A percentile compares a stretch with the other conserved stretches of the same genome.
Evolutionary conservation across 352 stramenopile genomes (phyloP).

Genomic region (Globisporangium iwayamae): DNA sequence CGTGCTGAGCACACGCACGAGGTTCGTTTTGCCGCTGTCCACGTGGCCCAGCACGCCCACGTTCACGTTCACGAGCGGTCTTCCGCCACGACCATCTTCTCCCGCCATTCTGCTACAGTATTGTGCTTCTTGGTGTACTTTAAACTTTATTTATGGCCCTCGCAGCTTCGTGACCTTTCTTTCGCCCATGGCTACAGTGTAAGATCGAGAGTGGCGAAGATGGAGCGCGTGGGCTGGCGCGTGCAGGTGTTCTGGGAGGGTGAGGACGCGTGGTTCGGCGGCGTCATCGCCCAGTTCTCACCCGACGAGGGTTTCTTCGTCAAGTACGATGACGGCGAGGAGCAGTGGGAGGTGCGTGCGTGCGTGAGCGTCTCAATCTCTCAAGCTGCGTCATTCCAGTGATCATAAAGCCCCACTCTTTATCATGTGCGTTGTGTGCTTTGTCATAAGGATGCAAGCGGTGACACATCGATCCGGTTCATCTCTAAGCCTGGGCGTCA

Average conservation of each 20-base stretch:
- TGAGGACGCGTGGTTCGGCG: constrained; percentile 65
- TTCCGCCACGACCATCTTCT: not conserved
- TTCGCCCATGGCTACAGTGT: not conserved
- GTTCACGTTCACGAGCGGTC: constrained; percentile 90
- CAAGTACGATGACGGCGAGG: constrained; percentile 71
- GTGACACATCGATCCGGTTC: constrained; percentile 23
- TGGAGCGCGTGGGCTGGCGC: constrained; percentile 32
- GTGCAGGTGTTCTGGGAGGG: constrained; percentile 72
- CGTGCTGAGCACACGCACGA: constrained; percentile 96
- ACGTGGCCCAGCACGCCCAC: constrained; percentile 98
- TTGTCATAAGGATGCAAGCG: constrained; percentile 5
- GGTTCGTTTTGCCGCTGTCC: constrained; percentile 97
- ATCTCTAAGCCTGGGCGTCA: constrained; percentile 5
- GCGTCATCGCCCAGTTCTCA: constrained; percentile 34
- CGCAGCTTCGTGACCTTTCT: not conserved
- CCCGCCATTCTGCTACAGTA: not conserved
- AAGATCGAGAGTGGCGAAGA: not conserved
- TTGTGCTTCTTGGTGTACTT: not conserved
- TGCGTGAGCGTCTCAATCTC: not conserved
- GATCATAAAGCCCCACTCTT: not conserved
- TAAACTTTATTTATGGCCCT: no score
- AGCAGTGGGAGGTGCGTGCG: constrained; percentile 62
- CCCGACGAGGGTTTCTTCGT: constrained; percentile 47
- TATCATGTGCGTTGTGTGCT: not conserved
- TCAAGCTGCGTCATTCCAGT: not conserved